phyloP scores from a whole-genome alignment of 1,284 basidiomycete genomes.

The Cronartium quercuum region DNA sequence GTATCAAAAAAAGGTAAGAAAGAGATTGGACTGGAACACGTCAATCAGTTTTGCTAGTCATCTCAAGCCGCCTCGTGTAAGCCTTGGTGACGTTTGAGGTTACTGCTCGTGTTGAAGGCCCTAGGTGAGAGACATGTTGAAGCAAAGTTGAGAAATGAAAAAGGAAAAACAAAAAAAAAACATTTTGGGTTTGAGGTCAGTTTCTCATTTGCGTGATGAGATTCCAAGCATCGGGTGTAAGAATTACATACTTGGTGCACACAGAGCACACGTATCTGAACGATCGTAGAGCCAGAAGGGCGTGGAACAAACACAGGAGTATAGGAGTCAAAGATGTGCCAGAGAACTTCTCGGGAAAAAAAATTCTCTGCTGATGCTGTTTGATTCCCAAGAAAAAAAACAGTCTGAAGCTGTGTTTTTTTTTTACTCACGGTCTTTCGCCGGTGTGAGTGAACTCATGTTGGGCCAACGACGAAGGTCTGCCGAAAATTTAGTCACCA shows the following conservation, averaged over 20 bases:
- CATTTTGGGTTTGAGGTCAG: neutral
- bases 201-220: neutral
- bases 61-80: conserved; percentile 22
- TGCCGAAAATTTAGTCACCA: neutral
- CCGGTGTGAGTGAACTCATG: conserved; percentile 38
- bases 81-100: conserved; percentile 33
- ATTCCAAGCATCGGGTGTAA: neutral
- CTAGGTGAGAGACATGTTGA: neutral
- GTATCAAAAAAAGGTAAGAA: too few species aligned
- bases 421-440: conserved; percentile 32
- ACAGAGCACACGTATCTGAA: conserved; percentile 32
- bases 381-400: too few species aligned
- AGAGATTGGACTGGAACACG: too few species aligned
- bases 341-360: too few species aligned
- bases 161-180: neutral
- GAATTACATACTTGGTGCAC: conserved; percentile 17
- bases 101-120: conserved; percentile 38
- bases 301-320: neutral
- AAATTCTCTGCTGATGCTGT: too few species aligned
- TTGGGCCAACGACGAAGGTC: conserved; percentile 37
- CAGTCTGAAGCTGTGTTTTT: neutral
- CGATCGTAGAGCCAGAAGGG: neutral
- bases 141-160: too few species aligned
- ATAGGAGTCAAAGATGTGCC: too few species aligned
- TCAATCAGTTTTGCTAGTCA: too few species aligned